Base-by-base conservation (phyloP, 805 yeast genomes). In the Ogataea naganishii region DNA sequence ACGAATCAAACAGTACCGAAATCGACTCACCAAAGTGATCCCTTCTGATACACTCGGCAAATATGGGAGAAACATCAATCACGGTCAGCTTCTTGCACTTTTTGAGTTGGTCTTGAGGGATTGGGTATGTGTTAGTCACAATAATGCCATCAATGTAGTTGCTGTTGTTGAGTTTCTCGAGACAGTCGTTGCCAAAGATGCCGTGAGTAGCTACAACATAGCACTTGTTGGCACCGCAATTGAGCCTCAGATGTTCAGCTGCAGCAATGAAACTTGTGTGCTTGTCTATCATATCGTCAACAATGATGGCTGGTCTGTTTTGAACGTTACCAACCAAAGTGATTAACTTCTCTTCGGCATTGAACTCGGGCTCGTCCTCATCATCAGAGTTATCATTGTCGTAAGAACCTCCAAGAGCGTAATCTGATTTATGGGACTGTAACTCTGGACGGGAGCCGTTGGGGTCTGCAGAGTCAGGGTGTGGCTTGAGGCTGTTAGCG, bases 21-120 rank as follows among this genome's bases (percentile, higher is more conserved):
- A 89, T 88, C 46, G 94, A 80, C 64, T 89, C 97, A 55, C 98
- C 99, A 47, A 89, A 88, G 57, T 92, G 99, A 53, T 92, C 96
- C 64, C 99, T 81, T 63, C 99, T 79, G 38, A 92, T 89, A 59
- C 97, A 92, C 64, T 92, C 99, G 20, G 97, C 97, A 51, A 92
- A 82, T 31, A 92, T 86, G 13, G 95, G 81, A 37, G 96, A 81
- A 29, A 92, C 94, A 50, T 92, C 98, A 46, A 92, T 86, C 29
- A 85, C 80, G 11, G 75, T 76, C 45, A 92, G 66, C 57, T 92
- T 92, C 35, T 72, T 62, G 39, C 78, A 67, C 29, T 64, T 66
- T 31, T 63, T 66, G 19, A 70, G 58, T 43, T 71, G 66, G 35
- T 73, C 80, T 40, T 69, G 69, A 13, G 79, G 62, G 30, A 89